Evolutionary conservation across 2,329 filamentous ascomycete species (phyloP).

Genomic region (Stylonectria norvegica): DNA sequence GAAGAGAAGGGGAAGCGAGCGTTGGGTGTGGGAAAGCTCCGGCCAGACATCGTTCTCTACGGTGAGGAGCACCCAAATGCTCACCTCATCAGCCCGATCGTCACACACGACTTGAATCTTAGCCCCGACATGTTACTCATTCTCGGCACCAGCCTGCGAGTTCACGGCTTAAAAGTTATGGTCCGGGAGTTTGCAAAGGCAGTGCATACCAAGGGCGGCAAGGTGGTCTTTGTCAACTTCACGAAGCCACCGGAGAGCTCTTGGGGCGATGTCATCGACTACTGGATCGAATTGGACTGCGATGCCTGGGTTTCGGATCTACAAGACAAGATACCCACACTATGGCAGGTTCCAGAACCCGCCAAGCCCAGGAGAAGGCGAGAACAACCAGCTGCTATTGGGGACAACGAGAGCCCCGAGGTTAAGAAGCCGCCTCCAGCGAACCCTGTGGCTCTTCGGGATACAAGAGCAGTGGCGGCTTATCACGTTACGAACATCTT

Average conservation of each 20-base stretch:
- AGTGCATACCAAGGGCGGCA: slow-evolving; percentile 64
- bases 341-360: slow-evolving; percentile 55
- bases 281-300: slow-evolving; percentile 72
- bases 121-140: slow-evolving; percentile 66
- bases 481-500: slow-evolving; percentile 44
- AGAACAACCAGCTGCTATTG: slow-evolving; percentile 25
- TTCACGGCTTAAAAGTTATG: slow-evolving; percentile 69
- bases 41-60: slow-evolving; percentile 72
- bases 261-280: slow-evolving; percentile 71
- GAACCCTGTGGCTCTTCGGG: slow-evolving; percentile 43
- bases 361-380: slow-evolving; percentile 39
- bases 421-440: slow-evolving; percentile 32
- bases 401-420: slow-evolving; percentile 26
- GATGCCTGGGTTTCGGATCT: slow-evolving; percentile 69
- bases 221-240: slow-evolving; percentile 70
- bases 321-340: slow-evolving; percentile 52
- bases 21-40: slow-evolving; percentile 63
- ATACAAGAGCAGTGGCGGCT: slow-evolving; percentile 45
- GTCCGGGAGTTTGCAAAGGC: slow-evolving; percentile 69
- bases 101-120: slow-evolving; percentile 63
- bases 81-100: slow-evolving; percentile 64
- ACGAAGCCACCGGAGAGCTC: slow-evolving; percentile 68
- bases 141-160: slow-evolving; percentile 66
- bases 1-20: slow-evolving; percentile 64
- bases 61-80: slow-evolving; percentile 69